Evolutionary conservation across 192 early-diverging fungal species (phyloP), one percentile per base, ranked within the genome.

Genomic region (Backusella tarrabulga): DNA sequence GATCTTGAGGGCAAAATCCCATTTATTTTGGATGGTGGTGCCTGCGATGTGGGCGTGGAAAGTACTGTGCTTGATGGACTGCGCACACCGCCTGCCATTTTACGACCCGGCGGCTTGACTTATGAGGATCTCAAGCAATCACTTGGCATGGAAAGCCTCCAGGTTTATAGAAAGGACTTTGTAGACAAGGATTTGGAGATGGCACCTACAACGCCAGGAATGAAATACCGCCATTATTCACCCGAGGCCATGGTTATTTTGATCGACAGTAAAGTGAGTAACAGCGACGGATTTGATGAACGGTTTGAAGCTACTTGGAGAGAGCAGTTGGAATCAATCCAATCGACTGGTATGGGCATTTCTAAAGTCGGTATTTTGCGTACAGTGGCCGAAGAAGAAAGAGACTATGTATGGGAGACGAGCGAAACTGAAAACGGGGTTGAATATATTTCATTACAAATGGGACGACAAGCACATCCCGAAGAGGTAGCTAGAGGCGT

Each of bases 211-310:
- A 97, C 98, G 21, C 98, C 98, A 26, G 98, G 98, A 14, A 99
- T 99, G 98, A 99, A 99, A 82, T 99, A 99, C 81, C 84, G 96
- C 6, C 98, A 99, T 84, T 99, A 99, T 79, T 94, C 95, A 26
- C 98, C 98, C 7, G 88, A 93, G 29, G 95, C 95, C 3, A 88
- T 91, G 50, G 97, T 98, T 26, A 84, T 96, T 11, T 67, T 98
- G 29, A 88, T 96, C 78, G 92, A 89, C 42, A 67, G 69, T 35
- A 46, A 41, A 29, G 7, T 46, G 6, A 44, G 52, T 35, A 54
- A 23, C 11, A 63, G 23, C 12, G 23, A 29, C 6, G 42, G 60
- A 1, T 78, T 66, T 71, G 73, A 60, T 23, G 34, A 42, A 11
- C 73, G 26, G 75, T 83, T 52, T 42, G 79, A 77, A 71, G 67